Evolutionary conservation across 805 yeast species (phyloP).

Genomic region (Nakazawaea anatomiae): DNA sequence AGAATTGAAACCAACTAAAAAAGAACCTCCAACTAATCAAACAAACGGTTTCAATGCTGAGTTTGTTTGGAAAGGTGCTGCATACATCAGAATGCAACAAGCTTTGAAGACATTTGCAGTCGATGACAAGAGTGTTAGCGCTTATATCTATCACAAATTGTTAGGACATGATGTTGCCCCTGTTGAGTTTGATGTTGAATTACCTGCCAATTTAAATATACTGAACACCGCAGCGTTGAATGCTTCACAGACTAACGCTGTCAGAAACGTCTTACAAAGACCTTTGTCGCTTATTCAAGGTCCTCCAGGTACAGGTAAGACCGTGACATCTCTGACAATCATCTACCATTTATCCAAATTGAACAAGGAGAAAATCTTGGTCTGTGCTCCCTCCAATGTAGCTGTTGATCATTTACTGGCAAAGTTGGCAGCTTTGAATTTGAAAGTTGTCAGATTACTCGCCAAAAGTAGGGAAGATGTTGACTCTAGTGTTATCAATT

Average conservation of each 20-base stretch:
- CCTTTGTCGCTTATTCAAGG: constrained; percentile 87
- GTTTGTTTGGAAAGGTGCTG: constrained; percentile 83
- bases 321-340: constrained; percentile 88
- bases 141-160: constrained; percentile 68
- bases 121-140: constrained; percentile 61
- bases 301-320: constrained; percentile 96
- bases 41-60: constrained; percentile 73
- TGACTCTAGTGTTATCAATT: constrained; percentile 48
- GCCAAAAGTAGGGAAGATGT: constrained; percentile 81
- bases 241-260: constrained; percentile 75
- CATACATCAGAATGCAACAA: constrained; percentile 78
- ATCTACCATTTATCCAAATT: constrained; percentile 66
- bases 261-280: constrained; percentile 55
- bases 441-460: constrained; percentile 70
- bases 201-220: constrained; percentile 59
- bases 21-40: constrained; percentile 50
- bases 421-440: constrained; percentile 62
- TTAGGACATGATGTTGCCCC: constrained; percentile 75
- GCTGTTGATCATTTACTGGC: constrained; percentile 89
- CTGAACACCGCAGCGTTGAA: constrained; percentile 66
- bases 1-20: constrained; percentile 47
- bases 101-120: constrained; percentile 72
- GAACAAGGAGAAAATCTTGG: constrained; percentile 62
- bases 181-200: constrained; percentile 50
- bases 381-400: constrained; percentile 93